phyloP scores from a whole-genome alignment of 129 eudicot species.

The Flaveria brownii region DNA sequence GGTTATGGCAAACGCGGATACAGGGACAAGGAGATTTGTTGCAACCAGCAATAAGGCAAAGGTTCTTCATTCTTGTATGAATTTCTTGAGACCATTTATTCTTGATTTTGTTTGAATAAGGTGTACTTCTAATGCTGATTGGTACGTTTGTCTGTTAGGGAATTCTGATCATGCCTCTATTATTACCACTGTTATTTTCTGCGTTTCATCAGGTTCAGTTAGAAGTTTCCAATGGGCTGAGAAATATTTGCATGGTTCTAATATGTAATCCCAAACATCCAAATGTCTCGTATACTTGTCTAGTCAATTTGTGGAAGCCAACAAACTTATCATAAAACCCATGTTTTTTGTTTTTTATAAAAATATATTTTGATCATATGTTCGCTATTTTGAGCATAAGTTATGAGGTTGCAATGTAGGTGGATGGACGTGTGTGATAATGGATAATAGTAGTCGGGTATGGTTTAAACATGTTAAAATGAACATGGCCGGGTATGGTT shows the following conservation, averaged over 20 bases:
- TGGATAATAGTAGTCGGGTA: neutral
- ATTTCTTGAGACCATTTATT: neutral
- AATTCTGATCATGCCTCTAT: neutral
- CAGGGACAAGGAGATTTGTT: neutral
- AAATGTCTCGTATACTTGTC: too few species aligned
- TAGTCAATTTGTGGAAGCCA: too few species aligned
- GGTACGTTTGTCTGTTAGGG: neutral
- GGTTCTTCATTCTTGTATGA: neutral
- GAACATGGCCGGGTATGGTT: too few species aligned
- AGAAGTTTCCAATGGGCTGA: neutral
- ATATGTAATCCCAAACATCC: too few species aligned
- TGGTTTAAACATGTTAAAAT: neutral
- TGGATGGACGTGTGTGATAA: neutral
- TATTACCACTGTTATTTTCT: neutral
- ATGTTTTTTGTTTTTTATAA: too few species aligned
- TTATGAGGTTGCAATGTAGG: neutral
- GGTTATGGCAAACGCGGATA: conserved; percentile 14
- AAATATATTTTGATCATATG: too few species aligned
- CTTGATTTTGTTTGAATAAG: conserved; percentile 10
- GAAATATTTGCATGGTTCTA: neutral
- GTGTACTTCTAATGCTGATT: neutral
- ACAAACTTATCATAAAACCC: too few species aligned
- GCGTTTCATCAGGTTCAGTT: neutral
- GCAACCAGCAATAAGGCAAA: conserved; percentile 15
- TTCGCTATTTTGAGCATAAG: too few species aligned